Evolutionary conservation across 1,284 basidiomycete genomes (phyloP).

Genomic region (Leccinum griseonigrum): DNA sequence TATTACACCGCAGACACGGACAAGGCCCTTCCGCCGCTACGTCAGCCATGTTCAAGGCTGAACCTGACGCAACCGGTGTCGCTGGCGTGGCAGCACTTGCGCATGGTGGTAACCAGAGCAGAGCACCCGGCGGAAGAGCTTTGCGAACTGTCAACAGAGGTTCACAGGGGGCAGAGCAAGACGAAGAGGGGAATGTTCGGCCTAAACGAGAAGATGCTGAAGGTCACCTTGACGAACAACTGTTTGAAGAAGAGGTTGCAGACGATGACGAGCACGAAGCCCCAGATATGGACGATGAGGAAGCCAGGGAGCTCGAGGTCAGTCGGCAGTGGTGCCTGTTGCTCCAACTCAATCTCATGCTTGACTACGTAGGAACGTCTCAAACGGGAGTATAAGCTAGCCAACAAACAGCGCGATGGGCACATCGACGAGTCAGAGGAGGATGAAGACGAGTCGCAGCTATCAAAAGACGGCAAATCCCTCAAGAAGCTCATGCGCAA

Average conservation of each 20-base stretch:
- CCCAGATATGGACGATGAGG: conserved; percentile 76
- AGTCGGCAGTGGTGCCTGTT: conserved; percentile 13
- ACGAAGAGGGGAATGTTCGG: conserved; percentile 46
- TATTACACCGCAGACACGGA: conserved; percentile 56
- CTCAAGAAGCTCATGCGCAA: conserved; percentile 78
- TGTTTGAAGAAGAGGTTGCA: conserved; percentile 81
- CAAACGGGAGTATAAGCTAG: conserved; percentile 76
- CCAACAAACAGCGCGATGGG: conserved; percentile 70
- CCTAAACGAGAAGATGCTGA: conserved; percentile 62
- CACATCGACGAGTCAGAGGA: conserved; percentile 72
- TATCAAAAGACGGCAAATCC: conserved; percentile 68
- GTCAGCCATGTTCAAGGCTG: conserved; percentile 62
- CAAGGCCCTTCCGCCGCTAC: conserved; percentile 58
- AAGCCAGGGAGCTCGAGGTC: conserved; percentile 84
- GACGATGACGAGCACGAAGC: conserved; percentile 83
- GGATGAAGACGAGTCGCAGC: conserved; percentile 54
- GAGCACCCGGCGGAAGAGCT: conserved; percentile 62
- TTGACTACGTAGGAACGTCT: conserved; percentile 63
- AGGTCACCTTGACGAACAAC: conserved; percentile 77
- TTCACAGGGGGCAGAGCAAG: conserved; percentile 70
- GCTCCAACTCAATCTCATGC: conserved; percentile 1
- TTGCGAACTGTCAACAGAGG: conserved; percentile 63
- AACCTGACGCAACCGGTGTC: conserved; percentile 45
- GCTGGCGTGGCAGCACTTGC: conserved; percentile 46
- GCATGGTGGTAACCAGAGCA: conserved; percentile 49